Evolutionary conservation across 164 flowering plant species (phyloP), one percentile per base, ranked within the genome.

Genomic region (Platanus orientalis): DNA sequence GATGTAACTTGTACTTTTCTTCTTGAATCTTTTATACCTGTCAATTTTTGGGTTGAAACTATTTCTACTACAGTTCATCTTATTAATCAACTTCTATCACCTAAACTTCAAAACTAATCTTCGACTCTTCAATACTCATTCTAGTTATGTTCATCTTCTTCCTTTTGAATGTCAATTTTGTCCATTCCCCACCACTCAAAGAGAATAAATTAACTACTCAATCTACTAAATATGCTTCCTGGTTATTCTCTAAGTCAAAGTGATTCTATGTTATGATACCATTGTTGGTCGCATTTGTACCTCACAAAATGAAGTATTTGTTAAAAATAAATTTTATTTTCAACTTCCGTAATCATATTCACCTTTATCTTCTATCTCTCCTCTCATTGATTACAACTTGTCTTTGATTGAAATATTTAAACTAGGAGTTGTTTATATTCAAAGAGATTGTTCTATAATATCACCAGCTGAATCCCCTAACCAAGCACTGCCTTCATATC

Each of bases 141-240:
- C 69, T 30, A 9, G 44, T 28, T 70, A 67, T 19, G 7, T 2
- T 11, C 6, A 14, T 13, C 50, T 75, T 39, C 40, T 13, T 44
- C 36, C 51, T 21, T 71, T 68, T 72, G 29, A 66, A 62, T 65
- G 59, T 40, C 48, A 59, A 50, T 60, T 73, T 76, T 58, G 17
- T 76, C 52, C 62, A 58, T 60, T 51, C 67, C 0, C 58, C 50
- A 3, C 52, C 61, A 1, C 72, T 67, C 32, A 66, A 73, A 42
- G 60, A 17, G 5, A 1, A 63, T 56, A 0, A 70, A 73, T 20
- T 34, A 0, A 3, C 55, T 20, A 14, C 61, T 54, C 57, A 54
- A 34, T 68, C 36, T 51, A 63, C 24, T 13, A 16, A 29, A 28
- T 69, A 63, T 42, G 60, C 47, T 70, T 66, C 58, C 58, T 12